Conservation (phyloP, 495 filamentous ascomycete genomes). For the Neurospora sp. region DNA sequence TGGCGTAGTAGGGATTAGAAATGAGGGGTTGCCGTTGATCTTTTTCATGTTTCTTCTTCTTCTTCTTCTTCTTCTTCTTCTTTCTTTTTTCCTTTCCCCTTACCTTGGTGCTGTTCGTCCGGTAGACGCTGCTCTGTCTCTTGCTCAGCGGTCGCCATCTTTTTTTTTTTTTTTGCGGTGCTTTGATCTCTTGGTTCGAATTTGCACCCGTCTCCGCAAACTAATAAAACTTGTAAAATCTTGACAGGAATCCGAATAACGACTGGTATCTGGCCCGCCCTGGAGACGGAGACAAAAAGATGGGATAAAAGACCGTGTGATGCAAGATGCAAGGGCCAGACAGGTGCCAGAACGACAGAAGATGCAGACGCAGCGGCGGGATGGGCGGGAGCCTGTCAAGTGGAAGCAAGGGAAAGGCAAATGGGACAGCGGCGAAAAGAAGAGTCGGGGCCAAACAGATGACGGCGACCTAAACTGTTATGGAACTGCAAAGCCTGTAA, state of each 20-base stretch:
- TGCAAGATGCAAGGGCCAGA: not conserved
- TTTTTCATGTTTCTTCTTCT: not conserved
- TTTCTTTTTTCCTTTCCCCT: not conserved
- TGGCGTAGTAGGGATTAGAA: not conserved
- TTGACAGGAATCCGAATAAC: not conserved
- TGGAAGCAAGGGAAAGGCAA: not conserved
- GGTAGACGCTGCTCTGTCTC: conserved; percentile 9
- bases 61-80: not conserved
- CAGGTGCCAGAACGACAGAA: not conserved
- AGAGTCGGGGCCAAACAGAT: not conserved
- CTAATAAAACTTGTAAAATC: not conserved
- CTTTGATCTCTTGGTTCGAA: not conserved
- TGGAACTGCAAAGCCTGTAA: not conserved
- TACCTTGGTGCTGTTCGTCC: conserved; percentile 8
- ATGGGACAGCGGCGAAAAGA: not conserved
- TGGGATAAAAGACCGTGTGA: not conserved
- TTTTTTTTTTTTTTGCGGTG: not conserved
- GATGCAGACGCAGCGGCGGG: not conserved
- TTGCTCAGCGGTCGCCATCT: conserved; percentile 12
- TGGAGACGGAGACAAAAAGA: not conserved
- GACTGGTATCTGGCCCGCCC: not conserved
- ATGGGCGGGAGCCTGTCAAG: not conserved
- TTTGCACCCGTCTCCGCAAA: not conserved
- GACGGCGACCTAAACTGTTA: not conserved
- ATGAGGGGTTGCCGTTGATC: conserved; percentile 9